A percentile compares a stretch with the other conserved stretches of the same genome.
Conservation (phyloP, 352 stramenopile species). For the Globisporangium nunn region DNA sequence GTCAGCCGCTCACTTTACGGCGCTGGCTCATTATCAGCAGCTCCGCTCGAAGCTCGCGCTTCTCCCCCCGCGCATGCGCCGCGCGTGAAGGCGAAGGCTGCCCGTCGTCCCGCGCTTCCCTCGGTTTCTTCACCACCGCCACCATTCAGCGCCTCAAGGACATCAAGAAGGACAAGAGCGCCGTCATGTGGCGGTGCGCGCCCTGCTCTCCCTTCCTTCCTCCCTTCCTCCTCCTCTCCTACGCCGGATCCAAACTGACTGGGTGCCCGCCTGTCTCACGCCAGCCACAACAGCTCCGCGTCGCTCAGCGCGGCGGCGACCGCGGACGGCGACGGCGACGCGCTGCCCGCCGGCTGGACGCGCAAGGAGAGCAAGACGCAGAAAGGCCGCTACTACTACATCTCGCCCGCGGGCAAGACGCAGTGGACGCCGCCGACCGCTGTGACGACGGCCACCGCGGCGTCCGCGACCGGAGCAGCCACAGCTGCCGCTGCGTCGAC, state of each 20-base stretch:
- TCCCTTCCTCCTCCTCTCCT: too few species aligned
- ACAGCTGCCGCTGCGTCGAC: background rate
- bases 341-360: constrained; percentile 70
- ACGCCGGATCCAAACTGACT: too few species aligned
- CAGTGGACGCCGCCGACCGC: constrained; percentile 62
- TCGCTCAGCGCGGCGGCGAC: constrained; percentile 4
- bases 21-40: background rate
- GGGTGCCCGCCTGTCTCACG: background rate
- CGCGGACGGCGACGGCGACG: constrained; percentile 18
- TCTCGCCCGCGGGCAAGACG: constrained; percentile 72
- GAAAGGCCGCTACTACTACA: constrained; percentile 83
- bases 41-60: background rate
- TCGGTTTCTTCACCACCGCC: background rate
- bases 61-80: background rate
- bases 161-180: constrained; percentile 16
- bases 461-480: too few species aligned
- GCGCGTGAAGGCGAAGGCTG: background rate
- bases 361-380: constrained; percentile 83
- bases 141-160: constrained; percentile 17
- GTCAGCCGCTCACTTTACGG: background rate
- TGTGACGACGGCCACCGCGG: constrained; percentile 6
- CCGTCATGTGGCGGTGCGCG: constrained; percentile 13
- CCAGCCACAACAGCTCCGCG: constrained; percentile 15
- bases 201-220: background rate
- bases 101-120: background rate